Percentiles rank a stretch among this genome's conserved stretches.
phyloP scores from a whole-genome alignment of 1,139 yeast genomes.

The Saccharomycopsis crataegensis region DNA sequence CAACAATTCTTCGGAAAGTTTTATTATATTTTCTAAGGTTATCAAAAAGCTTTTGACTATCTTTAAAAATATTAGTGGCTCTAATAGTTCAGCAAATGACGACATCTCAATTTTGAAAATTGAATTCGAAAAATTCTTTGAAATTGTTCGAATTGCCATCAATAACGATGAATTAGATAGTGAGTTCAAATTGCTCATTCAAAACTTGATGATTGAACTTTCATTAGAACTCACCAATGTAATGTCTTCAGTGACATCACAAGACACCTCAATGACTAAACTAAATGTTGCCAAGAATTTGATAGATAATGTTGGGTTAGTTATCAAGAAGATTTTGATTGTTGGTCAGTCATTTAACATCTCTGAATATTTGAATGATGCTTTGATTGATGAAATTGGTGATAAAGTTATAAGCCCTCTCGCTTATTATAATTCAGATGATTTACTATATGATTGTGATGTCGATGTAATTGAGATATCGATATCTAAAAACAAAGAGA shows the following conservation, averaged over 20 bases:
- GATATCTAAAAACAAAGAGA: background rate
- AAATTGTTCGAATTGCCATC: conserved; percentile 2
- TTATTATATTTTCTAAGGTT: conserved; percentile 3
- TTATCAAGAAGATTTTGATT: conserved; percentile 13
- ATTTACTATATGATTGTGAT: background rate
- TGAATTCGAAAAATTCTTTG: conserved; percentile 13
- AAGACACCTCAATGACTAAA: background rate
- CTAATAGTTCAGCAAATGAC: background rate
- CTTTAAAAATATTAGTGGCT: conserved; percentile 5
- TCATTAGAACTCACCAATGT: conserved; percentile 10
- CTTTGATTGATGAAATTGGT: conserved; percentile 26
- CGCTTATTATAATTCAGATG: conserved; percentile 25
- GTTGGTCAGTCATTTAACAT: conserved; percentile 15
- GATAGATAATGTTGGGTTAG: background rate
- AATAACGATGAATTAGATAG: conserved; percentile 6
- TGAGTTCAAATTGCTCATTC: conserved; percentile 14
- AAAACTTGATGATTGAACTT: conserved; percentile 16
- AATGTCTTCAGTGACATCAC: background rate
- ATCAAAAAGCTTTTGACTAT: conserved; percentile 10
- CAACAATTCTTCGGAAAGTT: conserved; percentile 2
- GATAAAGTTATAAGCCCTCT: conserved; percentile 37
- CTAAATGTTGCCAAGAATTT: background rate
- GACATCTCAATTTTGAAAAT: conserved; percentile 7
- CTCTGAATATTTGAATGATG: conserved; percentile 7
- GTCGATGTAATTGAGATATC: background rate